Evolutionary conservation across 768 basidiomycete species (phyloP), one percentile per base, ranked within the genome.

Genomic region (Hygrophorus russula): DNA sequence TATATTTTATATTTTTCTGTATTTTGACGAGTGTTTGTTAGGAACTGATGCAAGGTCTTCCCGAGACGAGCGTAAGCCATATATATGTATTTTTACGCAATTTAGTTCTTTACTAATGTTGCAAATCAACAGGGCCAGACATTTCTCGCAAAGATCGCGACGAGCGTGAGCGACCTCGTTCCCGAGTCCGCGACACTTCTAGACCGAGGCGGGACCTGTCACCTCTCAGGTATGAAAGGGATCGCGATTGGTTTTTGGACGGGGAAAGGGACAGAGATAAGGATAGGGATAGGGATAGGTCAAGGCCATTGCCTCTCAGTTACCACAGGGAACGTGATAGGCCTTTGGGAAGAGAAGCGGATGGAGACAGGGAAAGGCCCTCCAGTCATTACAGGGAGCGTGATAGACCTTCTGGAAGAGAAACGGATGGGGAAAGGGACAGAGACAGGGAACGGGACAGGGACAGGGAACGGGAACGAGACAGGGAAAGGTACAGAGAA

Each of bases 161-260:
- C 14, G 71, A 76, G 38, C 67, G 78, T 37, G 81, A 82, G 43
- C 68, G 76, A 27, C 73, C 76, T 14, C 74, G 81, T 44, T 83
- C 83, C 43, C 70, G 71, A 40, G 71, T 53, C 13, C 74, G 80
- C 33, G 82, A 83, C 41, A 66, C 78, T 27, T 86, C 82, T 28
- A 65, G 73, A 45, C 48, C 72, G 32, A 70, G 74, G 48, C 68
- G 79, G 29, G 83, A 86, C 32, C 52, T 67, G 12, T 83, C 82
- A 12, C 49, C 64, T 43, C 62, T 71, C 20, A 68, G 67, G 44
- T 64, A 67, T 30, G 54, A 62, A 18, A 53, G 55, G 39, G 59
- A 56, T 15, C 52, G 51, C 24, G 57, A 59, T 20, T 56, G 62
- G 44, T 51, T 45, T n/a, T 13, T 15, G 20, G 9, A n/a, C 30